Conservation (phyloP, 2,329 filamentous ascomycete species). For the Magnaporthiopsis incrustans region DNA sequence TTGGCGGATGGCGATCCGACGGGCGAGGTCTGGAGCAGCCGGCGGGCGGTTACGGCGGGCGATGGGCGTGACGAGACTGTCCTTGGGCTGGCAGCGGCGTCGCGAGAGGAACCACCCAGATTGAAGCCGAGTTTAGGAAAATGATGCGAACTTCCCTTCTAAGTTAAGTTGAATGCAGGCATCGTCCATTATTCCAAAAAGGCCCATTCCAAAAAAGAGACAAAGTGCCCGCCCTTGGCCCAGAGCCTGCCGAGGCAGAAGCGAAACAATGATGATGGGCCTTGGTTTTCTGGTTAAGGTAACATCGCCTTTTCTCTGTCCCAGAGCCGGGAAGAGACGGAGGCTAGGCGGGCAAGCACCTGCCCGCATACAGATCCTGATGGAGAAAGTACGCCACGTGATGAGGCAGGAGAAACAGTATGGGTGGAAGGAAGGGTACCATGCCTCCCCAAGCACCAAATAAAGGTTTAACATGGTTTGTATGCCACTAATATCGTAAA, state of each 20-base stretch:
- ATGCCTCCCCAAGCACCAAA: too few species aligned
- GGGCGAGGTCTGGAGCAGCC: constrained; percentile 21
- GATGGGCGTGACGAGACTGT: not conserved
- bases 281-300: not conserved
- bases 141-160: constrained; percentile 32
- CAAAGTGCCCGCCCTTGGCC: not conserved
- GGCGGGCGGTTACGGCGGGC: not conserved
- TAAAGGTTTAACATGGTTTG: too few species aligned
- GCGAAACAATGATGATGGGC: not conserved
- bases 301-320: not conserved
- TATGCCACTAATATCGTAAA: too few species aligned
- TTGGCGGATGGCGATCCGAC: constrained; percentile 22
- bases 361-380: not conserved
- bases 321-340: not conserved
- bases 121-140: constrained; percentile 23
- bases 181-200: constrained; percentile 34
- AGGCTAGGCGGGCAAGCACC: too few species aligned
- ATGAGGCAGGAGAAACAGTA: not conserved
- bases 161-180: constrained; percentile 35
- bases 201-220: constrained; percentile 19
- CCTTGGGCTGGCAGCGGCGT: constrained; percentile 11
- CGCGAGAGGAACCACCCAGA: constrained; percentile 13
- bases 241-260: not conserved
- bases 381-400: not conserved
- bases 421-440: not conserved